These are phyloP conservation scores for Forsythia suspensa DNA, from an alignment of 257 asterid genomes.

Conservation along the genomic window DNA sequence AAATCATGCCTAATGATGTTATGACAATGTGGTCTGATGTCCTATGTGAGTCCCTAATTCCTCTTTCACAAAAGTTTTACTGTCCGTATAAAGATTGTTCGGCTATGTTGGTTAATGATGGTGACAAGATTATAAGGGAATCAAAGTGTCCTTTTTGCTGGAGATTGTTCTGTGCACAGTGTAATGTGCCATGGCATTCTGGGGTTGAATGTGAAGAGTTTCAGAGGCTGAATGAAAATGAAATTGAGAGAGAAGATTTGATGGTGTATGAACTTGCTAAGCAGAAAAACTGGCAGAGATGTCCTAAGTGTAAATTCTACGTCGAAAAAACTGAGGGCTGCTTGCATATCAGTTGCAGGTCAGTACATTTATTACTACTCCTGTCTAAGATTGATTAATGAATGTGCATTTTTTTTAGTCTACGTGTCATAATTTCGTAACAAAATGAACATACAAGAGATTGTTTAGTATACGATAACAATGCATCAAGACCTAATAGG, in stretches of 20 bases:
- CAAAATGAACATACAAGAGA: background rate
- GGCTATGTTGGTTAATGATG: slow-evolving; percentile 39
- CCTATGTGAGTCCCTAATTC: slow-evolving; percentile 41
- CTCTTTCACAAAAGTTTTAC: slow-evolving; percentile 34
- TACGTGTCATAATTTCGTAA: too few relatives aligned
- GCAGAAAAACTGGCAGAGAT: slow-evolving; percentile 46
- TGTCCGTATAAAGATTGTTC: slow-evolving; percentile 64
- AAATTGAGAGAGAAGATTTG: slow-evolving; percentile 41
- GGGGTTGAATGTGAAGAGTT: slow-evolving; percentile 44
- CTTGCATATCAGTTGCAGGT: slow-evolving; percentile 54
- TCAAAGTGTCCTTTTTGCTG: slow-evolving; percentile 51
- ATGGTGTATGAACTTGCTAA: slow-evolving; percentile 45
- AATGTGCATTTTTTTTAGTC: background rate
- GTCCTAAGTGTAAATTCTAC: slow-evolving; percentile 33
- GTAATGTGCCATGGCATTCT: slow-evolving; percentile 54
- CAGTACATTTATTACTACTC: background rate
- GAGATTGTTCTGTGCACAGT: slow-evolving; percentile 48
- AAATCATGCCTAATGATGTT: slow-evolving; percentile 18
- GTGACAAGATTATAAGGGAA: slow-evolving; percentile 26
- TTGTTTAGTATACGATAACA: too few relatives aligned
- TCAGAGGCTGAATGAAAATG: slow-evolving; percentile 24
- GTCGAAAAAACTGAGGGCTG: slow-evolving; percentile 51
- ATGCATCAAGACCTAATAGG: too few relatives aligned
- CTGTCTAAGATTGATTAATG: background rate
- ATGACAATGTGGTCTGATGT: slow-evolving; percentile 35